phyloP scores from a whole-genome alignment of 1,284 basidiomycete genomes.

The Cystobasidiaceae sp. region DNA sequence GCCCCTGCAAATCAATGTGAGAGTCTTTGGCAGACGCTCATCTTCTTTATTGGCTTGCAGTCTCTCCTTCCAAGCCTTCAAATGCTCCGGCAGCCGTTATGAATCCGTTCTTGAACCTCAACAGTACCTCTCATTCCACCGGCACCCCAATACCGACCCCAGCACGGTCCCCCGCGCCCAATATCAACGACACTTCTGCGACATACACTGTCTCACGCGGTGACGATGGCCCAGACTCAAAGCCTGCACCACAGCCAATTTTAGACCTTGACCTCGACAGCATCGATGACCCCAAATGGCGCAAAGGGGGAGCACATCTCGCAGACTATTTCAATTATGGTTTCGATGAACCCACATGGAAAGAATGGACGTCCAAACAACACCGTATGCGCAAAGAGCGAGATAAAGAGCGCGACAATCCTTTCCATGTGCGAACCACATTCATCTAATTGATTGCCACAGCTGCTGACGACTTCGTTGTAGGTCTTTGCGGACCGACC shows the following conservation, averaged over 20 bases:
- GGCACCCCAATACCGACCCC: slow-evolving; percentile 20
- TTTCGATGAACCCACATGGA: slow-evolving; percentile 95
- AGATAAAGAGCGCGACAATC: slow-evolving; percentile 50
- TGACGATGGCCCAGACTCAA: not conserved
- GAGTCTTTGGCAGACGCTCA: no score
- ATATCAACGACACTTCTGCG: slow-evolving; percentile 6
- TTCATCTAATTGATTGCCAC: not conserved
- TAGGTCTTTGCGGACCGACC: slow-evolving; percentile 55
- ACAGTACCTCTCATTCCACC: not conserved
- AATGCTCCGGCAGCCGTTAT: not conserved
- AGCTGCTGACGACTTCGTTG: not conserved
- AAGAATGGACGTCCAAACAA: slow-evolving; percentile 79
- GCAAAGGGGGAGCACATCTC: slow-evolving; percentile 83
- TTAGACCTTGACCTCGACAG: slow-evolving; percentile 61
- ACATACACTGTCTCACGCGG: slow-evolving; percentile 1
- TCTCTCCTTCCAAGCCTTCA: not conserved
- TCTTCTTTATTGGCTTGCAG: not conserved
- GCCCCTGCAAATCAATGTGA: no score
- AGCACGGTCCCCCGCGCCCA: slow-evolving; percentile 1
- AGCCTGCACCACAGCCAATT: slow-evolving; percentile 29
- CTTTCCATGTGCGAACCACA: slow-evolving; percentile 38
- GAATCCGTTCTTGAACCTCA: slow-evolving; percentile 1
- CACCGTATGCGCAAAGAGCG: slow-evolving; percentile 73
- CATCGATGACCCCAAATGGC: slow-evolving; percentile 78
- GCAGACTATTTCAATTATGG: slow-evolving; percentile 99